Conservation (phyloP, 23 red algal genomes). For the Gracilaria caudata region DNA sequence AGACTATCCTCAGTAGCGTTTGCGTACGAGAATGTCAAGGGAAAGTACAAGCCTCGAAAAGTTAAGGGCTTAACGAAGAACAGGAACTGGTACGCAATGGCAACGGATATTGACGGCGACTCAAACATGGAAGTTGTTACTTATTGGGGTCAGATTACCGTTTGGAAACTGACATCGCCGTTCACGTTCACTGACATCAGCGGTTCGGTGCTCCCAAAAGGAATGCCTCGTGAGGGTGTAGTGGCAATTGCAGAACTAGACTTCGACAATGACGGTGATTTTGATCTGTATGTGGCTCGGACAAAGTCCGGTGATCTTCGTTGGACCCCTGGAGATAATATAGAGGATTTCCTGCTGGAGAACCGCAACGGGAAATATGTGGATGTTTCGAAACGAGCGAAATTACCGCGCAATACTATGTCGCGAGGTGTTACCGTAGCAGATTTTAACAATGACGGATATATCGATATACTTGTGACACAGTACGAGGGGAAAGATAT, state of each 20-base stretch:
- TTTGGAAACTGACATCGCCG: slow-evolving; percentile 15
- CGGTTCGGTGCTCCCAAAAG: background rate
- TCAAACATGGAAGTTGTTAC: slow-evolving; percentile 38
- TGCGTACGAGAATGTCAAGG: slow-evolving; percentile 17
- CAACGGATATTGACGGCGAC: slow-evolving; percentile 52
- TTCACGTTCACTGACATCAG: slow-evolving; percentile 45
- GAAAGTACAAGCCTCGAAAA: background rate
- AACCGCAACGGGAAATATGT: slow-evolving; percentile 43
- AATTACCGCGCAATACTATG: background rate
- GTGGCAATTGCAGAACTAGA: slow-evolving; percentile 55
- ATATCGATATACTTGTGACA: slow-evolving; percentile 45
- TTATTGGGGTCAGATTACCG: slow-evolving; percentile 11
- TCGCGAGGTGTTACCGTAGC: slow-evolving; percentile 45
- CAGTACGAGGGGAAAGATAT: slow-evolving; percentile 36
- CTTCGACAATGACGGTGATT: slow-evolving; percentile 70
- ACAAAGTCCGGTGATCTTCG: slow-evolving; percentile 39
- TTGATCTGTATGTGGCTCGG: slow-evolving; percentile 62
- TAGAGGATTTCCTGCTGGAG: slow-evolving; percentile 45
- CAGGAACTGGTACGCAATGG: slow-evolving; percentile 34
- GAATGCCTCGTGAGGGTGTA: slow-evolving; percentile 1
- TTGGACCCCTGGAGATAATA: background rate
- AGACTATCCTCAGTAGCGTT: background rate
- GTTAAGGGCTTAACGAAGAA: slow-evolving; percentile 14
- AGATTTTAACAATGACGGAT: slow-evolving; percentile 80
- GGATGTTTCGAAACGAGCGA: slow-evolving; percentile 9